Evolutionary conservation across 2,329 filamentous ascomycete species (phyloP), one percentile per base, ranked within the genome.

Genomic region (Pyrenochaeta sp.): DNA sequence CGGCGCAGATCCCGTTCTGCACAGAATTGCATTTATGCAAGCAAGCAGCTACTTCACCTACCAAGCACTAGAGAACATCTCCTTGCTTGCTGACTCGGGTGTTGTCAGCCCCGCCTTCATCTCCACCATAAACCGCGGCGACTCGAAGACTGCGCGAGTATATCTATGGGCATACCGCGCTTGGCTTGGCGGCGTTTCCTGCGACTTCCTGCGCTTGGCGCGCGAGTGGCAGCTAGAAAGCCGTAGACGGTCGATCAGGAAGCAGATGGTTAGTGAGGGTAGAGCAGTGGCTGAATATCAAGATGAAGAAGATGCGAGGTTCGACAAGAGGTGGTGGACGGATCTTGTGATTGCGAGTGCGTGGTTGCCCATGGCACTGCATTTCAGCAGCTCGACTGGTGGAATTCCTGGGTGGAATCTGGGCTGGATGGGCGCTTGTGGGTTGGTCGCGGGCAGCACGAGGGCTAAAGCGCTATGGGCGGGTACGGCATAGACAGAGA

Each of bases 1-100:
- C 2, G 77, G 75, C 43, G 67, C 77, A 41, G 78, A 80, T 53
- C 51, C 64, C 6, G 73, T 79, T 7, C 66, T 79, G 39, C 78
- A 80, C 59, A 63, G 73, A 20, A 78, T 78, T 7, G 72, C 77
- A 4, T 54, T 77, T 9, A 64, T 76, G 53, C 78, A 80, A 52
- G 77, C 76, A 41, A 65, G 68, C 44, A 70, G 76, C 45, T 80
- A 80, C 71, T 71, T 77, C 43, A 67, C 68, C 44, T 80, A 77
- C 72, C 78, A 80, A 54, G 69, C 70, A 6, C 66, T 79, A 9
- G 78, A 80, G 65, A 80, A 80, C 66, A 63, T 79, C 12, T 77
- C 64, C 6, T 65, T 79, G 10, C 72, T 80, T 21, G 75, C 76
- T 4, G 78, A 80, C 58, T 69, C 70, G 51, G 75, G 75, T 49